phyloP scores from a whole-genome alignment of 441 rosid genomes.

The Oxalis stricta region DNA sequence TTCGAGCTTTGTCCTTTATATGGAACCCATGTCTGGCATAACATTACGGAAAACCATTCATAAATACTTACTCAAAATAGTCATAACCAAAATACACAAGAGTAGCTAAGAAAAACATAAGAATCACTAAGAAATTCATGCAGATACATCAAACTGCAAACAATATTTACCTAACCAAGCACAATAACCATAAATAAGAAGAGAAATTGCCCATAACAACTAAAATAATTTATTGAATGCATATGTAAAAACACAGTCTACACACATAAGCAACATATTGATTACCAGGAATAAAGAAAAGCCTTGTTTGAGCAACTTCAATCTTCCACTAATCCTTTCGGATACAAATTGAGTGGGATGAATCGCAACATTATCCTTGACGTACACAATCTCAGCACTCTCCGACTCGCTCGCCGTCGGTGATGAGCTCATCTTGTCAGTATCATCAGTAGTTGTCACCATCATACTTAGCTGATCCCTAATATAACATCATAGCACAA shows the following conservation, averaged over 20 bases:
- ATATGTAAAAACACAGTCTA: no score
- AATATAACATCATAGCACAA: no score
- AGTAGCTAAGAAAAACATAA: no score
- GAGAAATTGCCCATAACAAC: no score
- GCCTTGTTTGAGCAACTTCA: slow-evolving; percentile 81
- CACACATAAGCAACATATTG: no score
- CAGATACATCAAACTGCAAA: no score
- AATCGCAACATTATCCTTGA: slow-evolving; percentile 78
- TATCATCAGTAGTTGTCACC: no score
- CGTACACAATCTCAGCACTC: slow-evolving; percentile 60
- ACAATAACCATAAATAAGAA: no score
- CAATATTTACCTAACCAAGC: no score
- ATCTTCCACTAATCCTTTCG: slow-evolving; percentile 83
- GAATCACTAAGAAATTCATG: no score
- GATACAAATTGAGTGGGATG: slow-evolving; percentile 89
- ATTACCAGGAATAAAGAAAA: slow-evolving; percentile 60
- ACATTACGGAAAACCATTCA: not conserved
- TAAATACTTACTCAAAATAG: no score
- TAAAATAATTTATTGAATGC: no score
- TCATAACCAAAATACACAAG: not conserved
- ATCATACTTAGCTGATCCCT: slow-evolving; percentile 72
- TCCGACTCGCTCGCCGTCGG: slow-evolving; percentile 58
- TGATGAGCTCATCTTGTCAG: slow-evolving; percentile 38
- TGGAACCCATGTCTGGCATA: slow-evolving; percentile 78
- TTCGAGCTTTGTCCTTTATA: slow-evolving; percentile 63